Evolutionary conservation across 2,329 filamentous ascomycete genomes (phyloP).

Genomic region (Paracoccidioides lutzii): DNA sequence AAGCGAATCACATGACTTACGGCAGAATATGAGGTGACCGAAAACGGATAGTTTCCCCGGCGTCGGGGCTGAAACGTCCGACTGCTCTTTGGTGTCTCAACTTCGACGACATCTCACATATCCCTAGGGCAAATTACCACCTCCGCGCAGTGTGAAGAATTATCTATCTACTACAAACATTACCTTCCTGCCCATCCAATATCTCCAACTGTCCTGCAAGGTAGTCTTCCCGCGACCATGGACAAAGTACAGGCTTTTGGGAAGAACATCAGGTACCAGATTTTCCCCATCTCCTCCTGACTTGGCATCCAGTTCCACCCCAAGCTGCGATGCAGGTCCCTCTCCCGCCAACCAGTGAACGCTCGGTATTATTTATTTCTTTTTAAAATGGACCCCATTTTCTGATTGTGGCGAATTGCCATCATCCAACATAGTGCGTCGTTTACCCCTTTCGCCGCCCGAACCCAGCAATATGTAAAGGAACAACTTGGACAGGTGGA

Average conservation of each 20-base stretch:
- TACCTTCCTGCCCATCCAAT: neutral
- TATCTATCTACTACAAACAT: neutral
- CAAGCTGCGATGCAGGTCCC: slow-evolving; percentile 21
- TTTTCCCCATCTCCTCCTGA: slow-evolving; percentile 5
- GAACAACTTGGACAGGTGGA: slow-evolving; percentile 91
- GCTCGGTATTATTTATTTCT: neutral
- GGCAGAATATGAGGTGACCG: neutral
- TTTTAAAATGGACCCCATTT: neutral
- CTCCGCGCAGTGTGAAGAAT: neutral
- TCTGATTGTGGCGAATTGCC: slow-evolving; percentile 6
- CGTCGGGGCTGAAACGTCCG: neutral
- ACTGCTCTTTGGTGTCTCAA: neutral
- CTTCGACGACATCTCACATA: neutral
- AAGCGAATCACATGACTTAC: neutral
- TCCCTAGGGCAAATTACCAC: neutral
- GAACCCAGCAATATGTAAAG: slow-evolving; percentile 94
- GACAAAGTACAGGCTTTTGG: slow-evolving; percentile 58
- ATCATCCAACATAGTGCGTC: slow-evolving; percentile 53
- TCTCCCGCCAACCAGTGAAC: slow-evolving; percentile 1
- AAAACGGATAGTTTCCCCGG: slow-evolving; percentile 2
- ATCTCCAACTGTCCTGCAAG: neutral
- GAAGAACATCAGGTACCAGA: slow-evolving; percentile 51
- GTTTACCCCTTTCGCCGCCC: slow-evolving; percentile 83
- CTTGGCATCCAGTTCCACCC: slow-evolving; percentile 8
- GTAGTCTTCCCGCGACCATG: slow-evolving; percentile 32